phyloP scores from a whole-genome alignment of 2,329 filamentous ascomycete genomes.

The Colletotrichum sp. region DNA sequence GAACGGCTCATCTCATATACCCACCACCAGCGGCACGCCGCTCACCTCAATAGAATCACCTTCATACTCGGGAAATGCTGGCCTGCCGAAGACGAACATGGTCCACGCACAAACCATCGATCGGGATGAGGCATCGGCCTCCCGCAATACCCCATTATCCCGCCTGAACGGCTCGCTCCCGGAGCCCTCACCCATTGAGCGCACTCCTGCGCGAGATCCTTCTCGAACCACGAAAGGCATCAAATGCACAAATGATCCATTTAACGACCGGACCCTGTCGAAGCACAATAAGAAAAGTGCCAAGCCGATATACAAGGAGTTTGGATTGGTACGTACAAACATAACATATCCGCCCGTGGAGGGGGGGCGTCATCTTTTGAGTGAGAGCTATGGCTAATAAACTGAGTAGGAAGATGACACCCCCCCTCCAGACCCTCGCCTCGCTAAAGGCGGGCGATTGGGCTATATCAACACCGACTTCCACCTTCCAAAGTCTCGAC shows the following conservation, averaged over 20 bases:
- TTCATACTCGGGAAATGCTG: constrained; percentile 50
- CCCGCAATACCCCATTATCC: constrained; percentile 31
- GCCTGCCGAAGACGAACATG: constrained; percentile 58
- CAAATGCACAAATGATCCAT: constrained; percentile 67
- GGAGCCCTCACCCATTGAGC: constrained; percentile 38
- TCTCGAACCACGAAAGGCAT: constrained; percentile 57
- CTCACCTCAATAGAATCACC: constrained; percentile 59
- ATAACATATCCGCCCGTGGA: constrained; percentile 41
- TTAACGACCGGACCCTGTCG: constrained; percentile 54
- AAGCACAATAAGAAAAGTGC: constrained; percentile 59
- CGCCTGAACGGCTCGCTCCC: constrained; percentile 35
- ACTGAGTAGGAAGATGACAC: constrained; percentile 77
- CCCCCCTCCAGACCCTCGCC: constrained; percentile 81
- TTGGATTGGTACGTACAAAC: constrained; percentile 68
- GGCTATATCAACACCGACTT: constrained; percentile 74
- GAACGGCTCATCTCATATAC: constrained; percentile 45
- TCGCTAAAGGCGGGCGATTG: constrained; percentile 70
- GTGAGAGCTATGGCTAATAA: constrained; percentile 63
- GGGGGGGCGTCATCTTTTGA: constrained; percentile 68
- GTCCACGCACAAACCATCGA: constrained; percentile 56
- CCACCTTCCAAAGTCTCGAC: constrained; percentile 73
- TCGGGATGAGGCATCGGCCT: constrained; percentile 29
- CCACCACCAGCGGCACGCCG: constrained; percentile 53
- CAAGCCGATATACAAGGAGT: constrained; percentile 67
- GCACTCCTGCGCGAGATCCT: constrained; percentile 63